Percentiles rank a stretch among this genome's conserved stretches.
phyloP scores from a whole-genome alignment of 2,329 filamentous ascomycete species.

The Harringtonia lauricola region DNA sequence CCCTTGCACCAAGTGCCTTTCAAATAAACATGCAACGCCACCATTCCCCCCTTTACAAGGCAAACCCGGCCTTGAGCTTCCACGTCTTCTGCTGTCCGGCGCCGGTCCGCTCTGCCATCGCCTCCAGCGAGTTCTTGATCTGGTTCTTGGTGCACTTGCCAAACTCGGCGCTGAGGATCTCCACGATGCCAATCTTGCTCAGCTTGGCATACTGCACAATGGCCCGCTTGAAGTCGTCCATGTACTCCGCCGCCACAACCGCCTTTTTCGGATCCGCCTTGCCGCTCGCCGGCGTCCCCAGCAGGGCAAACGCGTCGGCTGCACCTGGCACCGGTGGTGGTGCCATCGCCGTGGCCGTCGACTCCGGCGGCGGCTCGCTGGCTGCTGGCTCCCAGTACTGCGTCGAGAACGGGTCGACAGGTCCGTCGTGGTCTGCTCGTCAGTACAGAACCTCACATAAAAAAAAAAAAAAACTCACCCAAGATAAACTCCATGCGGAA shows the following conservation, averaged over 20 bases:
- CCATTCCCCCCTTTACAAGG: neutral
- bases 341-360: slow-evolving; percentile 3
- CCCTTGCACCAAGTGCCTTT: too few species aligned
- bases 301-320: slow-evolving; percentile 12
- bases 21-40: too few species aligned
- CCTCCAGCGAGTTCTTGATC: slow-evolving; percentile 59
- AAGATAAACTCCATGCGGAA: slow-evolving; percentile 68
- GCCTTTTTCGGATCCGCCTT: slow-evolving; percentile 13
- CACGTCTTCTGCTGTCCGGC: slow-evolving; percentile 46
- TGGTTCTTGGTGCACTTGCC: slow-evolving; percentile 58
- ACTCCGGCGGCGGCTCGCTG: neutral
- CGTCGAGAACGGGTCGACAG: slow-evolving; percentile 76
- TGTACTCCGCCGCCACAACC: slow-evolving; percentile 45
- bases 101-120: slow-evolving; percentile 51
- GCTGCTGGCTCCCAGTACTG: slow-evolving; percentile 57
- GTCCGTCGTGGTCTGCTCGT: slow-evolving; percentile 32
- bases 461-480: slow-evolving; percentile 34
- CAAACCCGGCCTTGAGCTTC: slow-evolving; percentile 30
- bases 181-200: slow-evolving; percentile 63
- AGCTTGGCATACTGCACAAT: slow-evolving; percentile 48
- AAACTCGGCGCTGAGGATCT: slow-evolving; percentile 65
- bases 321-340: slow-evolving; percentile 11
- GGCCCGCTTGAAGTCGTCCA: slow-evolving; percentile 56
- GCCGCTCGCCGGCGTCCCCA: neutral
- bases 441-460: too few species aligned